Evolutionary conservation across 768 basidiomycete genomes (phyloP), one percentile per base, ranked within the genome.

Genomic region (Suillus subluteus): DNA sequence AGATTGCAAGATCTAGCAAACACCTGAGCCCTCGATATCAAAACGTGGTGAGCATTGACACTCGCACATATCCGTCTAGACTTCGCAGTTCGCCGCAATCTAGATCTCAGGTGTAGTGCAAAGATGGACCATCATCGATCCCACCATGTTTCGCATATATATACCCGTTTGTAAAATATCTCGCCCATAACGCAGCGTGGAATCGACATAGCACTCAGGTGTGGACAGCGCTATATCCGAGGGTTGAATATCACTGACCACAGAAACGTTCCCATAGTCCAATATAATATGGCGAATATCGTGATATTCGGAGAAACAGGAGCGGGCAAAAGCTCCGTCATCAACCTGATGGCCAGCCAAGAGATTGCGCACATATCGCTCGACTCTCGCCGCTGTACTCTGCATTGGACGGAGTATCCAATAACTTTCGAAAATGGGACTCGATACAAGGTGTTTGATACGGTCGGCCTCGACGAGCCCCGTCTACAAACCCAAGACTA

Each of bases 261-360:
- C 26, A 61, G 3, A 30, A 21, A 30, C 30, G 30, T 30, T 13
- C 12, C 18, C 8, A 7, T 26, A 41, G 58, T 35, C 18, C 6
- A 55, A 32, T 55, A 55, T 35, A 56, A n/a, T 35, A 61, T 43
- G 40, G 40, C 75, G 55, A 84, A 82, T 65, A 73, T 83, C 62
- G 75, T 84, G 46, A 52, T 84, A 1, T 84, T 84, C 64, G 83
- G 83, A 12, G 82, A 83, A 68, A 78, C 78, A 0, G 83, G 83
- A 18, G 68, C 77, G 5, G 76, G 76, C 16, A 77, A 77, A 70
- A 77, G 77, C 66, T 77, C 76, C 15, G 74, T 79, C 66, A 74
- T 77, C 69, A 79, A 77, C 58, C 67, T 77, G 68, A 70, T 76
- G 55, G 71, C 76, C 58, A 76, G 76, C 15, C 37, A 32, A 13